A percentile compares a stretch with the other conserved stretches of the same genome.
These are phyloP conservation scores for Sphaerulina populicola DNA, from an alignment of 2,329 filamentous ascomycete species.

Conservation along the genomic window DNA sequence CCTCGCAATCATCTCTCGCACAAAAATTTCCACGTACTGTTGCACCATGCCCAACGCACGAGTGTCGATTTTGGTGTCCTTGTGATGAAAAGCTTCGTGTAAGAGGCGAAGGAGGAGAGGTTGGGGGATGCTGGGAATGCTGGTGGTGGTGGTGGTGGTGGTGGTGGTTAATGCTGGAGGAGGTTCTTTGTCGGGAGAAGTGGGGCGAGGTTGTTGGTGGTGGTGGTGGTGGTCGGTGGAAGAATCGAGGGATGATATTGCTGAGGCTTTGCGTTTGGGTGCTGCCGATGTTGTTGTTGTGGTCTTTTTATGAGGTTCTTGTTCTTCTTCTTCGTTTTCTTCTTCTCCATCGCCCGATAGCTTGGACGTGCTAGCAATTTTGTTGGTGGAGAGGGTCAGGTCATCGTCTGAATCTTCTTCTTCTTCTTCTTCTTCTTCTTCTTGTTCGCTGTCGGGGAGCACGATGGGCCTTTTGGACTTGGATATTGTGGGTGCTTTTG, in stretches of 20 bases:
- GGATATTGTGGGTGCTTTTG: conserved; percentile 5
- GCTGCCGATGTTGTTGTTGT: background rate
- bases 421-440: conserved; percentile 21
- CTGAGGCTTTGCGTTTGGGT: conserved; percentile 9
- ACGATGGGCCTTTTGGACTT: conserved; percentile 6
- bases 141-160: conserved; percentile 9
- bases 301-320: conserved; percentile 10
- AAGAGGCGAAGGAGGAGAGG: conserved; percentile 68
- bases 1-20: conserved; percentile 77
- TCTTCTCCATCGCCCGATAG: conserved; percentile 13
- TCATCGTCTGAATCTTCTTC: conserved; percentile 14
- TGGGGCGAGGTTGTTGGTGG: conserved; percentile 3
- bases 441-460: conserved; percentile 15
- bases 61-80: conserved; percentile 63
- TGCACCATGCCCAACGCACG: conserved; percentile 69
- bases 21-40: conserved; percentile 86
- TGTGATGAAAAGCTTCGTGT: conserved; percentile 66
- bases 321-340: conserved; percentile 13
- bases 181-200: conserved; percentile 3
- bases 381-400: background rate
- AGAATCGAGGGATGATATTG: conserved; percentile 12
- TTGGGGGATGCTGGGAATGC: conserved; percentile 51
- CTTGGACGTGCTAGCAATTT: background rate
- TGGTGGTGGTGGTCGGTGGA: background rate
- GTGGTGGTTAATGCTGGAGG: conserved; percentile 4